Percentiles rank a stretch among this genome's conserved stretches.
Conservation (phyloP, 768 basidiomycete species). For the Rhizopogon sp. region DNA sequence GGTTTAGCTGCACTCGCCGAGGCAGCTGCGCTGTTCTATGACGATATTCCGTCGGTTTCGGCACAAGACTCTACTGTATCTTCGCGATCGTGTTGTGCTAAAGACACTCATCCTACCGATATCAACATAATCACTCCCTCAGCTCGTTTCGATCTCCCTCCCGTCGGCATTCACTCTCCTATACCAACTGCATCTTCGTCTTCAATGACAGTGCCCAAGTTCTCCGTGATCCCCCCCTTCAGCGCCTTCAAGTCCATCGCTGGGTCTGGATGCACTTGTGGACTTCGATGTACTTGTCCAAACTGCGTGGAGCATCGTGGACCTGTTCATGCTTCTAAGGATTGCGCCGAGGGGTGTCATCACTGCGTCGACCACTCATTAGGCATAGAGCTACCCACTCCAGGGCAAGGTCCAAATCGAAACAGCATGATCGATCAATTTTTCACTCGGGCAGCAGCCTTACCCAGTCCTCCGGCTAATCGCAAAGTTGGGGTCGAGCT, state of each 20-base stretch:
- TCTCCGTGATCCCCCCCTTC: conserved; percentile 57
- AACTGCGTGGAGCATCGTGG: conserved; percentile 73
- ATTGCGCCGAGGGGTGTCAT: conserved; percentile 49
- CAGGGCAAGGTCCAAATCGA: conserved; percentile 4
- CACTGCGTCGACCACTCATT: conserved; percentile 54
- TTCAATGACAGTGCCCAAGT: conserved; percentile 33
- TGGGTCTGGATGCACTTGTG: conserved; percentile 70
- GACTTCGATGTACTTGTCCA: conserved; percentile 63
- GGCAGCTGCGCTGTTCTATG: conserved; percentile 25
- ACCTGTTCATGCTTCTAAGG: conserved; percentile 35
- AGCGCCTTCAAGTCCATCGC: conserved; percentile 54
- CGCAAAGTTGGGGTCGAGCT: conserved; percentile 34
- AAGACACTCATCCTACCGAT: background rate
- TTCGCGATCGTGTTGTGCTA: conserved; percentile 18
- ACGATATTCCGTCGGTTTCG: background rate
- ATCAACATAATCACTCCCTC: background rate
- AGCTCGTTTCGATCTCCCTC: conserved; percentile 7
- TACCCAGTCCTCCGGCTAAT: conserved; percentile 52
- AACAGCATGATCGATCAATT: conserved; percentile 53
- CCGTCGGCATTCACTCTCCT: conserved; percentile 45
- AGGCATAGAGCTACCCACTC: conserved; percentile 39
- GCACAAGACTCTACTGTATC: background rate
- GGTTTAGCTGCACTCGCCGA: conserved; percentile 34
- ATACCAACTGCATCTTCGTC: conserved; percentile 28
- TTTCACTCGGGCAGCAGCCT: conserved; percentile 61